Conservation (phyloP, 371 early-diverging fungal species). For the Actinomortierella wolfii region DNA sequence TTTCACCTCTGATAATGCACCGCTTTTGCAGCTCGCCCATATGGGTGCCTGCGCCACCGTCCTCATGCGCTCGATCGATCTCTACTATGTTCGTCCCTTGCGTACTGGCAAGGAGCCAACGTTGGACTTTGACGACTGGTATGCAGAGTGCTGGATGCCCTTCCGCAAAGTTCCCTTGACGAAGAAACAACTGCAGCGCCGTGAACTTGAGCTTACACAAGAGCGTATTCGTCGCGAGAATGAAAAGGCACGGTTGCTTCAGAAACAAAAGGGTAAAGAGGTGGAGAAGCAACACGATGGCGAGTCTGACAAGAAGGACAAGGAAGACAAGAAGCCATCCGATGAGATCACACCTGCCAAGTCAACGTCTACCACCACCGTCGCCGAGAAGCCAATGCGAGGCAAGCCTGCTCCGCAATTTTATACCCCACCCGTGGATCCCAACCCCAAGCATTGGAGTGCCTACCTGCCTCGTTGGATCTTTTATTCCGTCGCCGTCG, state of each 20-base stretch:
- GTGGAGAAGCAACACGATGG: neutral
- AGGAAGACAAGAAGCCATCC: neutral
- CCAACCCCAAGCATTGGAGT: conserved; percentile 44
- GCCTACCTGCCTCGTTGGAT: conserved; percentile 39
- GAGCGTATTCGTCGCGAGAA: conserved; percentile 17
- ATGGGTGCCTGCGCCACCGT: conserved; percentile 33
- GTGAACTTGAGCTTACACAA: conserved; percentile 32
- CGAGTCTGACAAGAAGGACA: neutral
- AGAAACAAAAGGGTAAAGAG: neutral
- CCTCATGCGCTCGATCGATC: conserved; percentile 36
- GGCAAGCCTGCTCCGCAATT: conserved; percentile 26
- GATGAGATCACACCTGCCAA: neutral
- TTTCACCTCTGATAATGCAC: conserved; percentile 19
- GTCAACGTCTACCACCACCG: neutral
- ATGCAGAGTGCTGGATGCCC: conserved; percentile 35
- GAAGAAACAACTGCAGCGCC: conserved; percentile 35
- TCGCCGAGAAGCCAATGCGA: neutral
- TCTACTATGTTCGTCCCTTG: conserved; percentile 39
- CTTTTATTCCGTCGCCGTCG: conserved; percentile 25
- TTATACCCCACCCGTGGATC: conserved; percentile 21
- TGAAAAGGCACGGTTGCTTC: neutral
- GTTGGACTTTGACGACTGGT: conserved; percentile 39
- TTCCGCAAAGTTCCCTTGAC: conserved; percentile 44
- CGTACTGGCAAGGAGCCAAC: conserved; percentile 41
- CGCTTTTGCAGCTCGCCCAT: conserved; percentile 19